Percentiles rank a stretch among this genome's conserved stretches.
Evolutionary conservation across 164 flowering plant genomes (phyloP).

Genomic region (Chloranthus sessilifolius): DNA sequence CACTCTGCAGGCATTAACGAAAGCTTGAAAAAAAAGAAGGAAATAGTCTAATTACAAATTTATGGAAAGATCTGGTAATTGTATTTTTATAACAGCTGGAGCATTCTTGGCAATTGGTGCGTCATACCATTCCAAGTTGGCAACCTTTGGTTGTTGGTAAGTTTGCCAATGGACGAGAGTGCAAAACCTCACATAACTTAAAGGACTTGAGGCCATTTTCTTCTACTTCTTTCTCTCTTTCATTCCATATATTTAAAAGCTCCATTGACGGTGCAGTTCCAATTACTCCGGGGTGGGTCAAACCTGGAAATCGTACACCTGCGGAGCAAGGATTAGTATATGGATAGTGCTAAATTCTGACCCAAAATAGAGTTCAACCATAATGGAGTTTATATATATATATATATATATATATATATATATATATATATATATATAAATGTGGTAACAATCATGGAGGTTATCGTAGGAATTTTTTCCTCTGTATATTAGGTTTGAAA

Average conservation of each 20-base stretch:
- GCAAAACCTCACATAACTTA: conserved; percentile 79
- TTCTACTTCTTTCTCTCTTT: conserved; percentile 65
- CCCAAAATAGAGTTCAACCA: background rate
- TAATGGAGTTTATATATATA: background rate
- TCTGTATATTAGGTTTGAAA: too few relatives aligned
- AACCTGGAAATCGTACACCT: conserved; percentile 92
- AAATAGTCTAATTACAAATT: too few relatives aligned
- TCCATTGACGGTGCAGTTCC: conserved; percentile 97
- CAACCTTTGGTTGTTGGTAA: conserved; percentile 81
- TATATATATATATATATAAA: too few relatives aligned
- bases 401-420: too few relatives aligned
- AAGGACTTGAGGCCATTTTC: conserved; percentile 63
- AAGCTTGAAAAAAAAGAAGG: too few relatives aligned
- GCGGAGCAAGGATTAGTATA: conserved; percentile 5
- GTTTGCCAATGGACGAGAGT: conserved; percentile 78
- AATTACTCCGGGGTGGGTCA: conserved; percentile 92
- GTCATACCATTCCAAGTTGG: conserved; percentile 68
- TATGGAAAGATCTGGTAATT: too few relatives aligned
- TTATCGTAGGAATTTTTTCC: too few relatives aligned
- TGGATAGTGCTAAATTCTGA: background rate
- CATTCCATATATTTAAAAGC: conserved; percentile 80
- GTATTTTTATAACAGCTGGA: too few relatives aligned
- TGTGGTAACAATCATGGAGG: too few relatives aligned
- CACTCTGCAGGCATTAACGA: too few relatives aligned
- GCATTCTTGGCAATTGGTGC: background rate